Evolutionary conservation across 2,329 filamentous ascomycete species (phyloP), one percentile per base, ranked within the genome.

Genomic region (Colletotrichum filicis): DNA sequence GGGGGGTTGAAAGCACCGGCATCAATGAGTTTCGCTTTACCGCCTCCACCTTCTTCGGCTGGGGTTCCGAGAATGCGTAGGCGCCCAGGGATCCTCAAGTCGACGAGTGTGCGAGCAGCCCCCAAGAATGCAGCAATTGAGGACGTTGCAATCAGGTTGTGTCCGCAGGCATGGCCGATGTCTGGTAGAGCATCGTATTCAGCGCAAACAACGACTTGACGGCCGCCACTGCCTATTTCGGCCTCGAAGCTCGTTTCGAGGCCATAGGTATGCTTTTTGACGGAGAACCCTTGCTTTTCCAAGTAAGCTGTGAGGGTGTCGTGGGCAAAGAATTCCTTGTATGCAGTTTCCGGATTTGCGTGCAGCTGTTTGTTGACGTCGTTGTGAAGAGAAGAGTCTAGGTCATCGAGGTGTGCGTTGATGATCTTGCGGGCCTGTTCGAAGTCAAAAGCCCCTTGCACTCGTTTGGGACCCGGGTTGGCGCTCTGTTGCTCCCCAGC

Each of bases 191-290:
- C 86, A 71, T 88, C 87, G 71, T 87, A 87, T 76, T 87, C 85
- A 66, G 83, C 84, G 73, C 85, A 86, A 71, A 83, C 82, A 28
- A 83, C 79, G 32, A 86, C 77, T 0, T 85, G 80, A 1, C 82
- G 81, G 4, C 85, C 84, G 5, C 83, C 84, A 0, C 79, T 76
- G 32, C 87, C 86, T 59, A 80, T 79, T 16, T 83, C 80, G 12
- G 83, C 85, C 60, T 85, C 84, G 74, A 91, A 90, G 1, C 87
- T 83, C 0, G 89, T 91, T 9, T 83, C 80, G 0, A 90, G 75
- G 3, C 86, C 88, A 75, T 88, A 88, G 0, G 87, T 85, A 65
- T 87, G 84, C 0, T 84, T 83, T 5, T 81, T 86, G 7, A 89
- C 86, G 0, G 76, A 71, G 75, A 86, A 88, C 0, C 86, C 88